Evolutionary conservation across 2,329 filamentous ascomycete species (phyloP), one percentile per base, ranked within the genome.

Genomic region (Epichloe typhina): DNA sequence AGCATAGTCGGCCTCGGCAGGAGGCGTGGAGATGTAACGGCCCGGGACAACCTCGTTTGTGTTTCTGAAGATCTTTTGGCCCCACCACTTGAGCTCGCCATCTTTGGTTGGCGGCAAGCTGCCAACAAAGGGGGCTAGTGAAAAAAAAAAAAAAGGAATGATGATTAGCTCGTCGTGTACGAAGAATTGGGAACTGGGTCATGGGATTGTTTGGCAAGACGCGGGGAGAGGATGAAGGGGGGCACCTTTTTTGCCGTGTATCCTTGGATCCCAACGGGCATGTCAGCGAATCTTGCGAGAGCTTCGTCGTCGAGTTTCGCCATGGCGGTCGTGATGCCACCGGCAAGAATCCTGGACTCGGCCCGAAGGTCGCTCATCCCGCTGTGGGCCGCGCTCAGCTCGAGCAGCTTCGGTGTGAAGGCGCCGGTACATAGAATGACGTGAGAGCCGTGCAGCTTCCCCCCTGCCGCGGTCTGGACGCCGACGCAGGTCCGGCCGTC

Each of bases 81-180:
- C 78, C 78, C 79, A 82, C 74, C 76, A 82, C 59, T 82, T 82
- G 53, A 80, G 66, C 57, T 72, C 69, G 0, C 65, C 62, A 47
- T 71, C 67, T 21, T 64, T 66, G 2, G 75, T 80, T 0, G 75
- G 77, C 5, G 79, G 79, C 15, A 82, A 63, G 44, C 70, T 77
- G 23, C 78, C 79, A 50, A 80, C 76, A 52, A 79, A 80, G 0
- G 75, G 72, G 72, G 74, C 75, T 76, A 51, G 45, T 66, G 0
- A 7, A 26, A 26, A 26, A 26, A 26, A 8, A 19, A 4, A 0
- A 31, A 17, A 17, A 17, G 17, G 17, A 17, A 17, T 17, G 17
- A 17, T 11, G 8, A 31, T 31, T 31, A 31, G 31, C 31, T 31
- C 0, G 31, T 31, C 31, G 8, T 31, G 31, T 11, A 31, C 31